Base-by-base conservation (phyloP, 2,329 filamentous ascomycete genomes). In the Epichloe sylvatica region DNA sequence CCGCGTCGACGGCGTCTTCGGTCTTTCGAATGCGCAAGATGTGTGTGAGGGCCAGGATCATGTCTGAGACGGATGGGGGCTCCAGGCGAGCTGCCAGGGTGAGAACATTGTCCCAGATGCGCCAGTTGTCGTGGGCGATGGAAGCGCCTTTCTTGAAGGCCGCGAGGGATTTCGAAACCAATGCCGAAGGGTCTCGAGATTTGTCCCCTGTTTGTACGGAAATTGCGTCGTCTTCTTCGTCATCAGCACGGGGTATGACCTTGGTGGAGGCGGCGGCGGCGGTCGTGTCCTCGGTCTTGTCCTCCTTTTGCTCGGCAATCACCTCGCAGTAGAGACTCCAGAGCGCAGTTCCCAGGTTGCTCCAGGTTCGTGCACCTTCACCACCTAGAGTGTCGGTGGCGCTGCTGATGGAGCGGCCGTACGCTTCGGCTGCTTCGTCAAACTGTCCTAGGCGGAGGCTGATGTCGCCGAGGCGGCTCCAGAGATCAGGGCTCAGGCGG, bases 91-190 rank as follows among this genome's bases (percentile, higher is more conserved):
- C 80, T 0, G 86, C 84, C 21, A 97, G 82, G 0, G 89, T 92
- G 51, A 98, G 78, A 15, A 97, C 84, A 59, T 98, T 98, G 62
- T 94, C 87, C 91, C 91, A 97, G 64, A 98, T 96, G 57, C 87
- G 82, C 76, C 84, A 86, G 68, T 91, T 91, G 58, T 89, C 83
- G 64, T 87, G 78, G 46, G 94, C 88, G 23, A 95, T 77, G 4
- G 78, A 76, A 0, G 90, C 88, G 9, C 90, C 92, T 54, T 86
- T 84, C 62, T 94, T 92, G 66, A 94, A 87, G 0, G 92, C 91
- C 5, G 78, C 73, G 1, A 98, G 77, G 0, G 92, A 82, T 61
- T 94, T 87, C 0, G 76, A 70, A 2, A 89, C 76, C 48, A 86
- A 73, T 45, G 74, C 74, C 36, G 79, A 72, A 0, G 80, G 78